Evolutionary conservation across 441 rosid species (phyloP), one percentile per base, ranked within the genome.

Genomic region (Erysimum cheiri): DNA sequence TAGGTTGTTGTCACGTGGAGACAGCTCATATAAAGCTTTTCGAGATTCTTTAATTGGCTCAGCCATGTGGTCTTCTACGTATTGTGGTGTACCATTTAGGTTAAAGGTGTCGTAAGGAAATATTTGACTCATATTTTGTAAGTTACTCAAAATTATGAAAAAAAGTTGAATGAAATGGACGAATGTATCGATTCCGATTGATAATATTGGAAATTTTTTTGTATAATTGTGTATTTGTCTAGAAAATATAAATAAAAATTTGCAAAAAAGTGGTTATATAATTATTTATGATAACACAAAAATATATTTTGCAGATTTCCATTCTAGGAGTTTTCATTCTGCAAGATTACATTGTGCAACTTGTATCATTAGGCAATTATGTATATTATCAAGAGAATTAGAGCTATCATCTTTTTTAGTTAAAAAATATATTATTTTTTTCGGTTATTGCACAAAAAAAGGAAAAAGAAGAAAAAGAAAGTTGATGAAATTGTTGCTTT

Each of bases 21-120:
- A 67, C 77, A 73, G 72, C 72, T 73, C 28, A 44, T 36, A 9
- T 15, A 71, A 44, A 52, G 19, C 17, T 59, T 41, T 54, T 12
- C 4, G 33, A 61, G 53, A 40, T 60, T 62, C 55, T 60, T 47
- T 43, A 28, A 46, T 55, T 54, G 13, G 64, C 64, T 71, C 57
- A 63, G 44, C 68, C 50, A 60, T 60, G 52, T 41, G 37, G 8
- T 26, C 52, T 60, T 41, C 28, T 41, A 43, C 52, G 65, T 26
- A 4, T 13, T 14, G 39, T 69, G 49, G n/a, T 26, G 24, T 9
- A 37, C 29, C 29, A 68, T 19, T 55, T 56, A 56, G 55, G 35
- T 56, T 19, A 37, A 41, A 22, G 19, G 29, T 14, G 13, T 15
- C 24, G 8, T 59, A 40, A 26, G 4, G 24, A 41, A 55, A 47